A percentile compares a stretch with the other conserved stretches of the same genome.
These are phyloP conservation scores for Fusarium pininemorale DNA, from an alignment of 2,329 filamentous ascomycete genomes.

Conservation along the genomic window DNA sequence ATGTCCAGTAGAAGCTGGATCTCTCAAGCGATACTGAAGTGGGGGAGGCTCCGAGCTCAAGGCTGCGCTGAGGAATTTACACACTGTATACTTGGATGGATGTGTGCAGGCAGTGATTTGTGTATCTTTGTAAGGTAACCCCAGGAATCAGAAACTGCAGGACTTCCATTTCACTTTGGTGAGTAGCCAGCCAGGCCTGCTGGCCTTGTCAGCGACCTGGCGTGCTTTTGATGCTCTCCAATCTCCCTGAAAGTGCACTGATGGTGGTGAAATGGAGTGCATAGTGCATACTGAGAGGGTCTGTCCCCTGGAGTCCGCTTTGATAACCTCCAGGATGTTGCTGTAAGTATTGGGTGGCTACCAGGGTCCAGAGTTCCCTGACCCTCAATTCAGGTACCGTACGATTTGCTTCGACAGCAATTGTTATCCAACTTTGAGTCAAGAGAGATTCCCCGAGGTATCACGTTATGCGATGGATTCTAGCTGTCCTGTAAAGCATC, in stretches of 20 bases:
- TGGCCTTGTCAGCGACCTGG: constrained; percentile 1
- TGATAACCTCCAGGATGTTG: constrained; percentile 20
- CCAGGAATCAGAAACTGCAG: background rate
- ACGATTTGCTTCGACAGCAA: background rate
- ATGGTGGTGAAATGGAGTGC: constrained; percentile 22
- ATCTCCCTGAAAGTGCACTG: constrained; percentile 15
- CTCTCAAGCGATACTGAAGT: constrained; percentile 18
- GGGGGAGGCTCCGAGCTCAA: constrained; percentile 38
- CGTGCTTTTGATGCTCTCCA: constrained; percentile 3
- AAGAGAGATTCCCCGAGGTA: background rate
- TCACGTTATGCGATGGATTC: background rate
- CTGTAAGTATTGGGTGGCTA: constrained; percentile 6
- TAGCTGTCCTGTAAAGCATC: background rate
- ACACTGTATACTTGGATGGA: constrained; percentile 38
- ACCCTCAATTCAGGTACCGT: constrained; percentile 2
- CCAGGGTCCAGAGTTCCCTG: constrained; percentile 11
- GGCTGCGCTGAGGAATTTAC: constrained; percentile 35
- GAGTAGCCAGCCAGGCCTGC: background rate
- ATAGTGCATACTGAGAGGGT: constrained; percentile 16
- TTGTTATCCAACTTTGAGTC: background rate
- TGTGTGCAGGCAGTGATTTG: constrained; percentile 19
- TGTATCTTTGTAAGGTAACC: constrained; percentile 2
- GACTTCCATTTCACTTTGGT: background rate
- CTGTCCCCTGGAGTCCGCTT: constrained; percentile 28
- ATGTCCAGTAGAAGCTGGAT: constrained; percentile 14